Evolutionary conservation across 306 rosid genomes (phyloP).

Genomic region (Sicyos edulis): DNA sequence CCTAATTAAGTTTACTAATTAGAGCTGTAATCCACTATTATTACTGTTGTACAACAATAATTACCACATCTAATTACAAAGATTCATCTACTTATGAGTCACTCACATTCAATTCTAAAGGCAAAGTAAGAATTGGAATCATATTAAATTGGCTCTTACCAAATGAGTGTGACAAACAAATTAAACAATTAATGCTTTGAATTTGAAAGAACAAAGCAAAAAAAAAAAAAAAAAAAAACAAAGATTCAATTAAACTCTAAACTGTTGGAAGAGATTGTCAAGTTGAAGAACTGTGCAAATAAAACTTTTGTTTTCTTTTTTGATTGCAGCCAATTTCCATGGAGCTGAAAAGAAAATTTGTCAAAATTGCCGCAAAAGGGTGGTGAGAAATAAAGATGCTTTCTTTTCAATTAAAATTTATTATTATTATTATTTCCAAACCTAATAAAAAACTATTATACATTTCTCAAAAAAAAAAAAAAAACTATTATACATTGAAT

Average conservation of each 20-base stretch:
- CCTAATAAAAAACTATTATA: neutral
- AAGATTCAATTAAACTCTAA: neutral
- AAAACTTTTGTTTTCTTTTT: neutral
- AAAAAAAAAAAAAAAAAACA: neutral
- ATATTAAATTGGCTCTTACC: neutral
- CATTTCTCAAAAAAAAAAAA: too few species aligned
- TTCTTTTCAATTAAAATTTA: too few species aligned
- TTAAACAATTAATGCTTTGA: neutral
- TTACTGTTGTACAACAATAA: neutral
- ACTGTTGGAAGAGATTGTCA: neutral
- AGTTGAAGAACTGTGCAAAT: neutral
- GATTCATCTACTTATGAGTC: conserved; percentile 5
- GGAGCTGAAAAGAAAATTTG: neutral
- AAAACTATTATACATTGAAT: too few species aligned
- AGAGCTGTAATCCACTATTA: neutral
- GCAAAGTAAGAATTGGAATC: conserved; percentile 12
- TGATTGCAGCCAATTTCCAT: neutral
- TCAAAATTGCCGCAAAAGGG: neutral
- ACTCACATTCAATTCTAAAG: neutral
- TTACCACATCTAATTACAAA: neutral
- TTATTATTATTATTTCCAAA: neutral
- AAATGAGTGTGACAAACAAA: conserved; percentile 2
- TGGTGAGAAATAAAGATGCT: neutral
- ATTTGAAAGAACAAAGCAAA: neutral
- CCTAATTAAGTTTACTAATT: neutral